A percentile compares a stretch with the other conserved stretches of the same genome.
phyloP scores from a whole-genome alignment of 192 early-diverging fungal genomes.

The Cetraspora pellucida region DNA sequence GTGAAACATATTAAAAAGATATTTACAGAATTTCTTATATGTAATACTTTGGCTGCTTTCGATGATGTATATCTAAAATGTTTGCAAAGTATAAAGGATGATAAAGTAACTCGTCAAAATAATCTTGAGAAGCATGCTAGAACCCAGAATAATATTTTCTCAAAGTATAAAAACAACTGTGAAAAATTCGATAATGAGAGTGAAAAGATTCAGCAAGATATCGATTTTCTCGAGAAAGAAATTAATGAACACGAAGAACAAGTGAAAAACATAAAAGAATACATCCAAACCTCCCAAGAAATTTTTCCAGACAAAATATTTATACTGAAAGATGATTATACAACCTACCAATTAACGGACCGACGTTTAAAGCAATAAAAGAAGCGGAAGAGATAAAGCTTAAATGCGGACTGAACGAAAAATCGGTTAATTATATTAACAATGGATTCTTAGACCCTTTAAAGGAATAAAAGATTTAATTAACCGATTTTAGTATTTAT shows the following conservation, averaged over 20 bases:
- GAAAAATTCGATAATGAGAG: conserved; percentile 27
- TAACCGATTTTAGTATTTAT: no score
- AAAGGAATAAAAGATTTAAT: no score
- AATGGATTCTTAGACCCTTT: no score
- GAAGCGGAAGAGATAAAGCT: conserved; percentile 19
- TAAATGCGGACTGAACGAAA: no score
- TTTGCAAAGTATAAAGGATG: conserved; percentile 35
- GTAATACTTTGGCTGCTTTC: conserved; percentile 35
- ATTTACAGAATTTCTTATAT: conserved; percentile 39
- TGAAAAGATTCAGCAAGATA: conserved; percentile 18
- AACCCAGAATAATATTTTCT: conserved; percentile 21
- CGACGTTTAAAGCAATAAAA: conserved; percentile 29
- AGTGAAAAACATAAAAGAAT: no score
- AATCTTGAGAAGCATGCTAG: conserved; percentile 29
- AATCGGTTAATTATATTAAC: no score
- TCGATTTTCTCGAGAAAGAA: conserved; percentile 34
- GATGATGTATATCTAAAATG: conserved; percentile 37
- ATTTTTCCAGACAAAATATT: conserved; percentile 29
- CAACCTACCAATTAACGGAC: conserved; percentile 31
- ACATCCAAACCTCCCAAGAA: background rate
- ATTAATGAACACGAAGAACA: conserved; percentile 27
- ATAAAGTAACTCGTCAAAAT: no score
- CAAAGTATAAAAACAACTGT: conserved; percentile 23
- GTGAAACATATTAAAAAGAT: conserved; percentile 33
- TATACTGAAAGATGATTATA: conserved; percentile 29